A percentile compares a stretch with the other conserved stretches of the same genome.
Conservation (phyloP, 768 basidiomycete genomes). For the Podaxis mareebaensis region DNA sequence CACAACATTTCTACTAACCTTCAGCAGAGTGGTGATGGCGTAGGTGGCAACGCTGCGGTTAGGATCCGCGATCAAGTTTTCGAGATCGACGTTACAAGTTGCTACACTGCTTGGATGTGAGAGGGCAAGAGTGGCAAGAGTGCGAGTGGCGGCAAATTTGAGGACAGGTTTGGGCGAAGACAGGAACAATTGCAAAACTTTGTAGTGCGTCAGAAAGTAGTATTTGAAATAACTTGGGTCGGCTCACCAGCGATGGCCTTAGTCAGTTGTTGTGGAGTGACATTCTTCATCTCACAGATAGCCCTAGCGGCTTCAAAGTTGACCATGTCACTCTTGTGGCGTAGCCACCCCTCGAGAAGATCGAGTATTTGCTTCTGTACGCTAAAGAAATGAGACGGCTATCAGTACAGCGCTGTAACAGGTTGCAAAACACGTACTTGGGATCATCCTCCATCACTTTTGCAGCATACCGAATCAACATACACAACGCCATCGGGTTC, state of each 20-base stretch:
- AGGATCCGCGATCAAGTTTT: conserved; percentile 92
- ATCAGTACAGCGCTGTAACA: conserved; percentile 12
- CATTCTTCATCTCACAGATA: conserved; percentile 94
- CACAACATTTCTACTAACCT: conserved; percentile 47
- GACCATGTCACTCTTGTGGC: conserved; percentile 99
- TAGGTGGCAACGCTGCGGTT: conserved; percentile 98
- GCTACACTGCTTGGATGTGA: conserved; percentile 86
- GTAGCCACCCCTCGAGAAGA: conserved; percentile 89
- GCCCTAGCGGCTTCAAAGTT: conserved; percentile 98
- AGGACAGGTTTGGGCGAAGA: conserved; percentile 93
- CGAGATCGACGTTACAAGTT: conserved; percentile 93
- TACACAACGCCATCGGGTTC: conserved; percentile 96
- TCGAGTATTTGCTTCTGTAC: conserved; percentile 92
- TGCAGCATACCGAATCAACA: conserved; percentile 98
- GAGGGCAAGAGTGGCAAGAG: conserved; percentile 85
- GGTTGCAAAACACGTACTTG: conserved; percentile 64
- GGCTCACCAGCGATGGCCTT: conserved; percentile 84
- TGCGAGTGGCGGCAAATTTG: conserved; percentile 97
- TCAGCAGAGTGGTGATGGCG: conserved; percentile 96
- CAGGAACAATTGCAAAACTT: conserved; percentile 95
- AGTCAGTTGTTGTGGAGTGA: conserved; percentile 73
- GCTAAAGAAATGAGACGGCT: conserved; percentile 39
- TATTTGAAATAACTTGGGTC: not conserved
- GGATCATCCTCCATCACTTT: conserved; percentile 99
- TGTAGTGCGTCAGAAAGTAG: not conserved